These are phyloP conservation scores for Dionaea muscipula DNA, from an alignment of 179 eudicot genomes.

Conservation along the genomic window DNA sequence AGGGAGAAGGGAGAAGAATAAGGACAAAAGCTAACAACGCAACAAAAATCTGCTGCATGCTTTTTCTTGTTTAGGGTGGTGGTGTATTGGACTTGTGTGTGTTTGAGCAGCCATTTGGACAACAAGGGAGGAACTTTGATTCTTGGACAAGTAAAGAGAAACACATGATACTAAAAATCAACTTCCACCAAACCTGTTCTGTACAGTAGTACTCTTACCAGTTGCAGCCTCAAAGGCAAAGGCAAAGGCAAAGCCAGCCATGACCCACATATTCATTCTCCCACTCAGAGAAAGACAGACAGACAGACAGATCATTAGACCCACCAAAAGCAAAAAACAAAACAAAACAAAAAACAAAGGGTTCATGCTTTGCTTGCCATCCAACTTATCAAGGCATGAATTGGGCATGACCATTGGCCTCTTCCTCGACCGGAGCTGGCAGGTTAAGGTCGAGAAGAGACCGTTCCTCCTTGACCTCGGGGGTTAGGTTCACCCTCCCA, in stretches of 20 bases:
- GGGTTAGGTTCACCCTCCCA: background rate
- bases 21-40: slow-evolving; percentile 11
- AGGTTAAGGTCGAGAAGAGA: slow-evolving; percentile 66
- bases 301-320: slow-evolving; percentile 2
- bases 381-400: slow-evolving; percentile 47
- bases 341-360: too few relatives aligned
- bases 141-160: slow-evolving; percentile 8
- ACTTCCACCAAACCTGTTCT: slow-evolving; percentile 18
- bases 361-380: slow-evolving; percentile 23
- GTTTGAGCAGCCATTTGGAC: slow-evolving; percentile 14
- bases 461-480: slow-evolving; percentile 19
- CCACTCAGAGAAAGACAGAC: too few relatives aligned
- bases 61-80: slow-evolving; percentile 1
- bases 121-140: slow-evolving; percentile 11
- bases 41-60: slow-evolving; percentile 22
- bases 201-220: slow-evolving; percentile 19
- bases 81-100: background rate
- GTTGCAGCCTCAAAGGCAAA: slow-evolving; percentile 2
- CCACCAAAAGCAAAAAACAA: too few relatives aligned
- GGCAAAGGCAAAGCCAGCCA: background rate
- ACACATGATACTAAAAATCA: slow-evolving; percentile 7
- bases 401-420: slow-evolving; percentile 28
- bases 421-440: slow-evolving; percentile 70
- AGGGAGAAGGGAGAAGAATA: slow-evolving; percentile 8
- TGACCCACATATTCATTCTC: slow-evolving; percentile 14